phyloP scores from a whole-genome alignment of 805 yeast species.

The Starmera pachycereana region DNA sequence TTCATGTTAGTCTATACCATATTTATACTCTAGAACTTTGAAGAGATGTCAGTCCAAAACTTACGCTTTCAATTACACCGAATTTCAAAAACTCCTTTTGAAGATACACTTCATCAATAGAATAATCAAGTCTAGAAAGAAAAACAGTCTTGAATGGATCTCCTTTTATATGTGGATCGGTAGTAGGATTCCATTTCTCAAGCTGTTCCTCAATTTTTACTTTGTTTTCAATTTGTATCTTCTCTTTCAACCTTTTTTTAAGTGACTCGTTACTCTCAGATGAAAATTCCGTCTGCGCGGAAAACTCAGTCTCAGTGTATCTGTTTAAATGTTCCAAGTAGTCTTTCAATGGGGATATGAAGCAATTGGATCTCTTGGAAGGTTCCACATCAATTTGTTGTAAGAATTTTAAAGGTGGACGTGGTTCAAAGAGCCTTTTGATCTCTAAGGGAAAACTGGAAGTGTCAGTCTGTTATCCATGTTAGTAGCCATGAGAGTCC shows the following conservation, averaged over 20 bases:
- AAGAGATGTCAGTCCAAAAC: conserved; percentile 9
- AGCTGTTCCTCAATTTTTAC: conserved; percentile 26
- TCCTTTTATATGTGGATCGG: conserved; percentile 47
- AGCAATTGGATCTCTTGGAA: conserved; percentile 7
- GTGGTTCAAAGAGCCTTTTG: conserved; percentile 26
- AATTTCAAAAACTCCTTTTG: conserved; percentile 48
- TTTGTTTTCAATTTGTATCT: conserved; percentile 13
- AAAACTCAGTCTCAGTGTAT: conserved; percentile 13
- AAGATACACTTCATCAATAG: conserved; percentile 56
- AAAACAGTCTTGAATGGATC: conserved; percentile 79
- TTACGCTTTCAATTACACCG: conserved; percentile 59
- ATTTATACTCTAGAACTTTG: no score
- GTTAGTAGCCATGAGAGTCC: no score
- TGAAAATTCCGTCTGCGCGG: conserved; percentile 7
- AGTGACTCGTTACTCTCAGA: conserved; percentile 19
- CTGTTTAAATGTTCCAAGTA: conserved; percentile 19
- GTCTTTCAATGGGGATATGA: conserved; percentile 9
- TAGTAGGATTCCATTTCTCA: conserved; percentile 41
- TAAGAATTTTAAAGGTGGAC: conserved; percentile 12
- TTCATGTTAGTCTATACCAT: not conserved
- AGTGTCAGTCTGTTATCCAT: conserved; percentile 16
- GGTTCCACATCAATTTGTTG: conserved; percentile 14
- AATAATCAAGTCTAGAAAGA: conserved; percentile 60
- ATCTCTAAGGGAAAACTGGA: conserved; percentile 31
- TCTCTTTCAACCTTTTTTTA: conserved; percentile 18